A percentile compares a stretch with the other conserved stretches of the same genome.
Conservation (phyloP, 148 eudicot species). For the Rhododendron williamsianum region DNA sequence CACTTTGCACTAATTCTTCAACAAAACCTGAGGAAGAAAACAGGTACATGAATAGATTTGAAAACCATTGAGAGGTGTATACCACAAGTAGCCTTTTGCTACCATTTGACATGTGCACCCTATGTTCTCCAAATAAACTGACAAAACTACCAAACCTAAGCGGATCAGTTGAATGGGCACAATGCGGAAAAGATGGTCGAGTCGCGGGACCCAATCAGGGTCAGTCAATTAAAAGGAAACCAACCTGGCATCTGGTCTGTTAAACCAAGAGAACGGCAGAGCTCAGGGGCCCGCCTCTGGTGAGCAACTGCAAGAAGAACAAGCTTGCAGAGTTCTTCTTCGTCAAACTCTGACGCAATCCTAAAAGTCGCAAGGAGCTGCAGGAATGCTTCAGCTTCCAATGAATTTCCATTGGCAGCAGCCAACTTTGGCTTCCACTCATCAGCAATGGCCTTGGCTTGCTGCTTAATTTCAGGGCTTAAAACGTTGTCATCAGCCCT, state of each 20-base stretch:
- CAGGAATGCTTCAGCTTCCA: conserved; percentile 66
- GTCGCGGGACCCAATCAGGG: conserved; percentile 32
- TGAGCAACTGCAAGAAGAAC: conserved; percentile 60
- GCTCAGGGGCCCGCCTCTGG: conserved; percentile 61
- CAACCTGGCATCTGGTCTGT: conserved; percentile 71
- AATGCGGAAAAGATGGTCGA: conserved; percentile 7
- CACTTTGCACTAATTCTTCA: conserved; percentile 36
- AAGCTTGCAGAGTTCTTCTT: conserved; percentile 61
- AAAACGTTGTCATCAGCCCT: conserved; percentile 45
- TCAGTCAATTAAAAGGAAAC: conserved; percentile 45
- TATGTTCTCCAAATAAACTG: not conserved
- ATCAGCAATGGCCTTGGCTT: conserved; percentile 56
- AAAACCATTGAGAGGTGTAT: not conserved
- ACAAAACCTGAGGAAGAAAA: conserved; percentile 37
- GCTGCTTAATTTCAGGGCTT: conserved; percentile 54
- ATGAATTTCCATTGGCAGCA: conserved; percentile 59
- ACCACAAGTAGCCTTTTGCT: not conserved
- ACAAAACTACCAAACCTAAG: not conserved
- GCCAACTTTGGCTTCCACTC: conserved; percentile 61
- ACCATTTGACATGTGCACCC: not conserved
- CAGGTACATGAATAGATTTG: not conserved
- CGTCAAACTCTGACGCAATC: conserved; percentile 59
- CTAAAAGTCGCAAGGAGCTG: conserved; percentile 65
- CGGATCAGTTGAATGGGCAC: conserved; percentile 4
- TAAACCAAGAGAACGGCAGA: conserved; percentile 67